Evolutionary conservation across 352 stramenopile genomes (phyloP).

Genomic region (Phytophthora podocarpi): DNA sequence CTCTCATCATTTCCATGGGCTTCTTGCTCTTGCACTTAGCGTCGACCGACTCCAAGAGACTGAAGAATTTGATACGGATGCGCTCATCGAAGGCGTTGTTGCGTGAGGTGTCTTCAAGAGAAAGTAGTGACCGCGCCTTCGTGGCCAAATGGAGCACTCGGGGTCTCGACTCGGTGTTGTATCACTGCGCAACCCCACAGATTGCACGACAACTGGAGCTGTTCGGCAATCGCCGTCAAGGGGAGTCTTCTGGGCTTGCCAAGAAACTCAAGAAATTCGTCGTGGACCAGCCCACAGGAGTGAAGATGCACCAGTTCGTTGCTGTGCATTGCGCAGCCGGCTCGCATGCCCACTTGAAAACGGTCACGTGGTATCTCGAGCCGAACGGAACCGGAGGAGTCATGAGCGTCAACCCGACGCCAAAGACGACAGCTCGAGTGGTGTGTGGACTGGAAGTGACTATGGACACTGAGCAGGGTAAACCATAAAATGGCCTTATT

Average conservation of each 20-base stretch:
- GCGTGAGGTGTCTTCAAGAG: conserved; percentile 5
- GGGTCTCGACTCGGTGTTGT: conserved; percentile 26
- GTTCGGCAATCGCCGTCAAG: conserved; percentile 10
- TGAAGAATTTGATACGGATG: background rate
- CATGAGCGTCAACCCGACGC: conserved; percentile 12
- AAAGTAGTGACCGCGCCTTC: conserved; percentile 24
- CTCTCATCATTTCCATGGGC: conserved; percentile 28
- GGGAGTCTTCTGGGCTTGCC: background rate
- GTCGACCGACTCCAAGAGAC: conserved; percentile 9
- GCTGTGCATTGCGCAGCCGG: conserved; percentile 27
- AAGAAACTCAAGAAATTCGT: conserved; percentile 24
- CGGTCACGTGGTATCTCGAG: conserved; percentile 27
- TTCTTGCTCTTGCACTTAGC: conserved; percentile 35
- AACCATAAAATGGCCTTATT: background rate
- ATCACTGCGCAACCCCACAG: conserved; percentile 35
- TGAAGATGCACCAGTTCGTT: conserved; percentile 32
- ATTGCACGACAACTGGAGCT: conserved; percentile 35
- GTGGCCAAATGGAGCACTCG: conserved; percentile 32
- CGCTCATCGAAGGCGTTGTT: conserved; percentile 1
- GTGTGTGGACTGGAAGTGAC: conserved; percentile 10
- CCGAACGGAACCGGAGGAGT: conserved; percentile 22
- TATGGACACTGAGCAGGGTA: background rate
- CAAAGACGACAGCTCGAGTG: conserved; percentile 3
- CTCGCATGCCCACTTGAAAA: conserved; percentile 23
- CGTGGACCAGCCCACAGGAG: conserved; percentile 3